Base-by-base conservation (phyloP, 148 eudicot species). In the Polygonum maritimum region DNA sequence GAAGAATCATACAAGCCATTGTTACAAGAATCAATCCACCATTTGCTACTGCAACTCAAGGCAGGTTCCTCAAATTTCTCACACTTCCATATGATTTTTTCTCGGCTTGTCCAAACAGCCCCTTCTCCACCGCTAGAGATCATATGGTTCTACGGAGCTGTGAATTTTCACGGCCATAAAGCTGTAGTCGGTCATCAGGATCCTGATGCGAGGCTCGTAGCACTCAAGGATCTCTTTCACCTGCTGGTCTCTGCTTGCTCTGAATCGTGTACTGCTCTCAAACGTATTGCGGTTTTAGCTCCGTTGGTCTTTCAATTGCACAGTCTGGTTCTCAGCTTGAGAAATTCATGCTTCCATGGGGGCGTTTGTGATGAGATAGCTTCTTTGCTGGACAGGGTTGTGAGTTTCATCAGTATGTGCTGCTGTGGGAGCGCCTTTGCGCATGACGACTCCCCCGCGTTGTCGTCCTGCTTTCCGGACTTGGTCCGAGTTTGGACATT, bases 101-200 rank as follows among this genome's bases (percentile, higher is more conserved):
- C 83, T 55, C 86, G 98, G 8, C 69, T 89, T 78, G 83, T 93
- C 35, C 94, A 88, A 73, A 79, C 88, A 3, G 86, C 88, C 85
- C 78, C 82, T 35, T 92, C 91, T 22, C 98, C 98, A 16, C 94
- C 98, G 4, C 83, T 93, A 49, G 96, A 91, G 76, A 69, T 93
- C 63, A 84, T 84, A 49, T 93, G 96, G 98, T 93, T 93, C 72
- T 87, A 93, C 76, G 79, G 92, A 18, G 98, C 98, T 31, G 86
- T 89, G 54, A 86, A 86, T 58, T 88, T 83, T 71, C 92, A 87
- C 33, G 48, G 80, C 52, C 80, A 71, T 63, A 81, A 74, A 81
- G 79, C 67, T 38, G 10, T 67, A 11, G 78, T 48, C 57, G 55
- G 40, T 18, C 75, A 51, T 44, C 48, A 80, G 73, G 81, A 77